These are phyloP conservation scores for Suillus variegatus DNA, from an alignment of 768 basidiomycete species.

Conservation along the genomic window DNA sequence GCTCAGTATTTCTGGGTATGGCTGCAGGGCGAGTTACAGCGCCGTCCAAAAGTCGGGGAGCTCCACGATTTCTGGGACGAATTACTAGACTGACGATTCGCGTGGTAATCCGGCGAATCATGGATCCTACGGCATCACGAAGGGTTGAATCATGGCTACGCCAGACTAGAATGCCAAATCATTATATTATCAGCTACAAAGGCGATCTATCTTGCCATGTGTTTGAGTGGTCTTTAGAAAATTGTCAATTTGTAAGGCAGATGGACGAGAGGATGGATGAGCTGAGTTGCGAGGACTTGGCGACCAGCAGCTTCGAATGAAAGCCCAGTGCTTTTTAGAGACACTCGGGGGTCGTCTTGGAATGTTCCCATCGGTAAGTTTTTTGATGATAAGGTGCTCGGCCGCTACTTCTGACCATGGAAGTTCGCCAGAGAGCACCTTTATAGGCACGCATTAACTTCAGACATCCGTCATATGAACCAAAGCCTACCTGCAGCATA, in stretches of 20 bases:
- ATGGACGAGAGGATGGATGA: background rate
- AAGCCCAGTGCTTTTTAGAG: background rate
- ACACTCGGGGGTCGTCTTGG: background rate
- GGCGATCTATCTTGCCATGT: background rate
- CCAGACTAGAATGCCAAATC: background rate
- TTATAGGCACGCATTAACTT: background rate
- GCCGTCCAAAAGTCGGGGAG: background rate
- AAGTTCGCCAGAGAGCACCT: background rate
- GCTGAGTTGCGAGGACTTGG: background rate
- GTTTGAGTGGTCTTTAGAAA: background rate
- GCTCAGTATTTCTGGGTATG: background rate
- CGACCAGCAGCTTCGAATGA: background rate
- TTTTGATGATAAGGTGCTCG: background rate
- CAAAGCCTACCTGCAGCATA: slow-evolving; percentile 20
- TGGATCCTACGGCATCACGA: background rate
- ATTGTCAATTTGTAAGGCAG: background rate
- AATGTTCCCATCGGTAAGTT: background rate
- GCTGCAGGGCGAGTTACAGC: too few species aligned
- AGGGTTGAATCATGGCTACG: background rate
- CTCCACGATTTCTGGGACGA: background rate
- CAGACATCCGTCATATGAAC: background rate
- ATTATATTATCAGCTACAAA: background rate
- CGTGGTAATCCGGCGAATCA: background rate
- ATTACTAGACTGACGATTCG: background rate
- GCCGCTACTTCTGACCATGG: background rate